These are phyloP conservation scores for Isabelozyma heimii DNA, from an alignment of 805 yeast genomes.

Conservation along the genomic window DNA sequence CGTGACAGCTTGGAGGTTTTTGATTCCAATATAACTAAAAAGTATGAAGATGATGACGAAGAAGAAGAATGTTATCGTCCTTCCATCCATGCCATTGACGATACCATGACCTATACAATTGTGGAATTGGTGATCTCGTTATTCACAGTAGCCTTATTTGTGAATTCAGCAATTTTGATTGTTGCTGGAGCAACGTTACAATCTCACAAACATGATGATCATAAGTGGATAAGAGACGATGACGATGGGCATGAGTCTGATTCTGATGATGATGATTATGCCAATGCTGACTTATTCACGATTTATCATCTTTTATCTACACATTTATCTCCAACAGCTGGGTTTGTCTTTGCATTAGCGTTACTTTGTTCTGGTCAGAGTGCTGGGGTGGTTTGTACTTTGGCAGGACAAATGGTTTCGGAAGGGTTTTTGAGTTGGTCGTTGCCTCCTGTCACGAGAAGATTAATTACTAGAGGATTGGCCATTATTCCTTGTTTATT, in stretches of 20 bases:
- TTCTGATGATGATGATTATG: slow-evolving; percentile 39
- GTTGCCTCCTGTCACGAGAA: slow-evolving; percentile 76
- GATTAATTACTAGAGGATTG: slow-evolving; percentile 75
- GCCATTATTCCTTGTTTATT: slow-evolving; percentile 84
- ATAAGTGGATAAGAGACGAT: slow-evolving; percentile 4
- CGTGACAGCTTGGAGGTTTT: neutral
- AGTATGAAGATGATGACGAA: slow-evolving; percentile 19
- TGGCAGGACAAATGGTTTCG: slow-evolving; percentile 91
- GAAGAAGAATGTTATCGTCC: slow-evolving; percentile 57
- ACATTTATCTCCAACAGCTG: slow-evolving; percentile 82
- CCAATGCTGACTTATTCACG: slow-evolving; percentile 72
- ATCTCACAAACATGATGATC: slow-evolving; percentile 14
- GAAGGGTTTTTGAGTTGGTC: slow-evolving; percentile 86
- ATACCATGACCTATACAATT: slow-evolving; percentile 76
- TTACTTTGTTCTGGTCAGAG: slow-evolving; percentile 89
- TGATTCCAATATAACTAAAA: neutral
- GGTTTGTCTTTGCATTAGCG: slow-evolving; percentile 84
- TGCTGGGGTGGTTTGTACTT: slow-evolving; percentile 91
- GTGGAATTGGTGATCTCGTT: slow-evolving; percentile 80
- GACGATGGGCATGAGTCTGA: slow-evolving; percentile 18
- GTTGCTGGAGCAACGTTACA: slow-evolving; percentile 87
- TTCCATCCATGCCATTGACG: slow-evolving; percentile 74
- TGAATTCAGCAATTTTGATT: slow-evolving; percentile 83
- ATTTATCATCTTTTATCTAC: slow-evolving; percentile 68
- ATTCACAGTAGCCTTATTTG: slow-evolving; percentile 87